Evolutionary conservation across 2,329 filamentous ascomycete genomes (phyloP), one percentile per base, ranked within the genome.

Genomic region (Lasiodiplodia citricola): DNA sequence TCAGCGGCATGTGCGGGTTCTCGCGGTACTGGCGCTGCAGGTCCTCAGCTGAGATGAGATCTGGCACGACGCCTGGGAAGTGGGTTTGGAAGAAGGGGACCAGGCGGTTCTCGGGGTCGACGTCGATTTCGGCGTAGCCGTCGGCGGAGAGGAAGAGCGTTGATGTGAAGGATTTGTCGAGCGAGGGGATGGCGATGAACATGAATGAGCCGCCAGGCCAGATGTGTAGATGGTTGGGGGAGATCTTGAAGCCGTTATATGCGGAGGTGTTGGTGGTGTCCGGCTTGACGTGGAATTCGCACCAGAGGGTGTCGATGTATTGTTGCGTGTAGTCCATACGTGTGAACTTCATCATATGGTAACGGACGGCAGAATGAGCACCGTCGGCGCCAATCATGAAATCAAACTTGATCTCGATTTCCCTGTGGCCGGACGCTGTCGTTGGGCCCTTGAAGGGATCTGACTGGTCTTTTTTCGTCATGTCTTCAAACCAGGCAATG

Each of bases 241-340:
- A 96, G 73, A 98, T 96, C 58, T 86, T 85, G 77, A 96, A 98
- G 56, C 85, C 82, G 25, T 84, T 83, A 0, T 77, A 73, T n/a
- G 37, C 28, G 8, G 78, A 66, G 23, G 70, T 71, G 11, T 78
- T 69, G 2, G 79, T 72, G 0, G 80, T 76, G 13, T 73, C 71
- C 0, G 92, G 86, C 23, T 87, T 84, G 70, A 99, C 93, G 62
- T 90, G 90, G 77, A 99, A 98, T 77, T 99, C 96, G 79, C 95
- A 98, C 96, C 96, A 99, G 5, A 98, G 83, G 0, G 94, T 96
- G 79, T 98, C 95, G 76, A 99, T 96, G 79, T 99, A 99, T 74
- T 93, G 89, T 78, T 99, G 96, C 74, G 92, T 87, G 77, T 97
- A 99, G 80, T 96, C 89, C 88, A 98, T 93, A 13, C 92, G 89